Evolutionary conservation across 352 stramenopile genomes (phyloP).

Genomic region (Blastocystis sp.): DNA sequence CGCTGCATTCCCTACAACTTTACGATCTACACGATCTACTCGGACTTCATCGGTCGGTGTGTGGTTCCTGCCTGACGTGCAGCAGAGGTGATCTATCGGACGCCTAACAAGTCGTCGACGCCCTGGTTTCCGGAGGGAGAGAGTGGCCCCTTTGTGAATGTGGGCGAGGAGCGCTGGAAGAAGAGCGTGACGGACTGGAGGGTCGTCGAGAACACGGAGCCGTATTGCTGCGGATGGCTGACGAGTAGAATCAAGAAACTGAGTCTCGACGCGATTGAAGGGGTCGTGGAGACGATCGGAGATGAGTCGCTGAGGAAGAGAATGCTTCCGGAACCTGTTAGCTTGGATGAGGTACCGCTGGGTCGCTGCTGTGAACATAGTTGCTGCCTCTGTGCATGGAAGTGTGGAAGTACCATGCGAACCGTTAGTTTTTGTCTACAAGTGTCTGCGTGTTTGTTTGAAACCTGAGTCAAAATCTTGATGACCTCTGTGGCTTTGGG

Average conservation of each 20-base stretch:
- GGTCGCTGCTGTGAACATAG: neutral
- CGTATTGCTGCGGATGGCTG: neutral
- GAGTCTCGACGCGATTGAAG: neutral
- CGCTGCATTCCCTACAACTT: conserved; percentile 33
- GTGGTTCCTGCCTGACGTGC: neutral
- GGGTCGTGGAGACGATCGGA: conserved; percentile 23
- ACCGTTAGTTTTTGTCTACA: neutral
- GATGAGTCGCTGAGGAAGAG: neutral
- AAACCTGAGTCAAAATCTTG: neutral
- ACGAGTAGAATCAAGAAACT: conserved; percentile 17
- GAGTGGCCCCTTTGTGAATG: conserved; percentile 43
- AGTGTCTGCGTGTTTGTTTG: neutral
- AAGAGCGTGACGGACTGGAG: conserved; percentile 48
- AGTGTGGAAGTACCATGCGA: conserved; percentile 1
- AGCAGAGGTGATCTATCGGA: neutral
- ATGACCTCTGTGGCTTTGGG: neutral
- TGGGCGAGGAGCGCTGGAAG: conserved; percentile 36
- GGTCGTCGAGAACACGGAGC: neutral
- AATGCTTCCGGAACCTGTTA: conserved; percentile 18
- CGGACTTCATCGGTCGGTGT: conserved; percentile 7
- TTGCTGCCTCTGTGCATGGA: conserved; percentile 40
- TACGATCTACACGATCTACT: conserved; percentile 31
- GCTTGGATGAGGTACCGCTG: neutral
- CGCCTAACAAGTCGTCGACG: neutral
- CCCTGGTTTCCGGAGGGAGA: conserved; percentile 57